phyloP scores from a whole-genome alignment of 345 rosid genomes.

The Toxicodendron radicans region DNA sequence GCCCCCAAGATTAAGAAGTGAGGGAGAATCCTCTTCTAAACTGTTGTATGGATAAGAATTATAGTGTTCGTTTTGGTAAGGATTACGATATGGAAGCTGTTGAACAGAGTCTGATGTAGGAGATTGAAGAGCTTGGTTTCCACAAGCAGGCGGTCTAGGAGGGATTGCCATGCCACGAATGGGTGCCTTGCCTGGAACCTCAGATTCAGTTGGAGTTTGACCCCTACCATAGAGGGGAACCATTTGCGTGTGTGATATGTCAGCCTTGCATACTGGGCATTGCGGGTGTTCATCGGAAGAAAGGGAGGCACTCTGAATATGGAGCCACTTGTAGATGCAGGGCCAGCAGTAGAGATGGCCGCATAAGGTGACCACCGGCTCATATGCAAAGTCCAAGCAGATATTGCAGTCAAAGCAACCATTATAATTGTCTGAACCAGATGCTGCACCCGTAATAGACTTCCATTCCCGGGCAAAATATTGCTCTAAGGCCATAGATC shows the following conservation, averaged over 20 bases:
- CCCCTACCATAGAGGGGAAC: slow-evolving; percentile 95
- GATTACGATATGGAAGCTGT: slow-evolving; percentile 62
- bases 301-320: slow-evolving; percentile 62
- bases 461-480: slow-evolving; percentile 47
- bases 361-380: slow-evolving; percentile 90
- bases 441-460: slow-evolving; percentile 28
- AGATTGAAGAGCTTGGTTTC: slow-evolving; percentile 32
- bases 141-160: slow-evolving; percentile 68
- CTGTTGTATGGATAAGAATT: slow-evolving; percentile 29
- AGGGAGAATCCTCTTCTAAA: slow-evolving; percentile 30
- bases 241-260: slow-evolving; percentile 70
- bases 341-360: slow-evolving; percentile 99
- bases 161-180: slow-evolving; percentile 47
- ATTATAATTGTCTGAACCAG: slow-evolving; percentile 32
- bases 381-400: slow-evolving; percentile 74
- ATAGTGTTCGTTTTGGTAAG: slow-evolving; percentile 46
- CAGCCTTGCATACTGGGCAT: slow-evolving; percentile 93
- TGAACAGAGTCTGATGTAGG: slow-evolving; percentile 32
- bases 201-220: slow-evolving; percentile 28
- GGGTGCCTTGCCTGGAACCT: slow-evolving; percentile 32
- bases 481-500: slow-evolving; percentile 51
- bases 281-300: slow-evolving; percentile 60
- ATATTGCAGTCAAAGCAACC: slow-evolving; percentile 91
- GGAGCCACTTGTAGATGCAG: slow-evolving; percentile 92
- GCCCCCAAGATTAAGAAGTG: slow-evolving; percentile 34